Evolutionary conservation across 2,329 filamentous ascomycete species (phyloP), one percentile per base, ranked within the genome.

Genomic region (Trichophyton benhamiae): DNA sequence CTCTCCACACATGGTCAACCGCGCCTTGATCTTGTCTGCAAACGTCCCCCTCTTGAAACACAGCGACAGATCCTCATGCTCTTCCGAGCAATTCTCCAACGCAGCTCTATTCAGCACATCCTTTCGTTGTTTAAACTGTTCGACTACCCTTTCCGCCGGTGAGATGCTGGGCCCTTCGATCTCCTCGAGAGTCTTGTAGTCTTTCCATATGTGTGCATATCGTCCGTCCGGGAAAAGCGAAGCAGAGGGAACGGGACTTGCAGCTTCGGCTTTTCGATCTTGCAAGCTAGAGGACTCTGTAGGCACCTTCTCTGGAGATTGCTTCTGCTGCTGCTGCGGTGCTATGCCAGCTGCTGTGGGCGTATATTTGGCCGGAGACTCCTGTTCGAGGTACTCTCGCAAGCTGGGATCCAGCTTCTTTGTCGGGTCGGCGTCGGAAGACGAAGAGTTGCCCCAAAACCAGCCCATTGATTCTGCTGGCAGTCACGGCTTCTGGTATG

Each of bases 131-230:
- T 96, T 95, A 80, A 87, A 95, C 5, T 84, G 86, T 60, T 92
- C 87, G 59, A 96, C 78, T 61, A 97, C 85, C 71, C 89, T 81
- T 72, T 88, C 87, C 71, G 96, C 91, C 69, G 90, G 85, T 67
- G 94, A 88, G 44, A 83, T 84, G 71, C 87, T 87, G 20, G 80
- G 80, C 63, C 84, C 83, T 69, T 92, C 87, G 63, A 95, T 77
- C 61, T 87, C 79, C 41, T 79, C 72, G 59, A 88, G 84, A 7
- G 92, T 86, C 62, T 82, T 82, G 79, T 99, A 99, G 62, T 83
- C 89, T 75, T 91, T 92, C 94, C 94, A 99, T 36, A 99, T 79
- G 72, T 97, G 83, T 61, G 91, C 90, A 75, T 88, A 89, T 63
- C 87, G 83, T 65, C 86, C 86, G 71, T 89, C 87, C 69, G 82